Evolutionary conservation across 2,329 filamentous ascomycete genomes (phyloP), one percentile per base, ranked within the genome.

Genomic region (Chaetomium strumarium): DNA sequence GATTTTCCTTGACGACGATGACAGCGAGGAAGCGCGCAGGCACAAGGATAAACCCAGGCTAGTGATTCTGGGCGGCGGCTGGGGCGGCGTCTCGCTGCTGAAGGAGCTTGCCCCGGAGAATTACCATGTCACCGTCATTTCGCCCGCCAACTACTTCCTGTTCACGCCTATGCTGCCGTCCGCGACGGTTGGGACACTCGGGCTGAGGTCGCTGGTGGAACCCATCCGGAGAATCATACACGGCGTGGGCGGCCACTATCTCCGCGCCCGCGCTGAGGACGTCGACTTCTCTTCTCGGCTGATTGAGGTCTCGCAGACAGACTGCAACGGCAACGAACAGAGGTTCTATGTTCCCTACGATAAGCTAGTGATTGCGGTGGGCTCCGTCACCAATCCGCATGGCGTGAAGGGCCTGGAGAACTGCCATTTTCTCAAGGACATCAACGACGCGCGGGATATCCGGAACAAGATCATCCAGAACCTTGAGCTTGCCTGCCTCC

Each of bases 111-210:
- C 92, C 57, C 85, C 90, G 0, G 89, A 91, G 12, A 89, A 96
- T 62, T 99, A 96, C 67, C 91, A 99, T 69, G 85, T 99, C 60
- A 97, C 92, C 5, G 86, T 99, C 37, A 86, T 99, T 40, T 95
- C 90, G 12, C 92, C 93, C 0, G 87, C 87, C 34, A 97, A 97
- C 64, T 96, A 97, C 72, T 99, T 99, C 72, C 74, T 99, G 31
- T 99, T 99, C 70, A 99, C 93, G 2, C 93, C 93, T 0, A 97
- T 99, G 91, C 77, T 99, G 40, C 93, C 93, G 1, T 96, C 90
- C 33, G 95, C 93, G 8, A 99, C 95, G 0, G 93, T 99, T 6
- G 95, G 95, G 12, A 99, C 93, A 0, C 75, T 99, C 31, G 92
- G 96, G 66, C 75, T 97, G 63, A 80, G 92, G 59, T 96, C 90